Conservation (phyloP, 192 early-diverging fungal genomes). For the Linnemannia schmuckeri region DNA sequence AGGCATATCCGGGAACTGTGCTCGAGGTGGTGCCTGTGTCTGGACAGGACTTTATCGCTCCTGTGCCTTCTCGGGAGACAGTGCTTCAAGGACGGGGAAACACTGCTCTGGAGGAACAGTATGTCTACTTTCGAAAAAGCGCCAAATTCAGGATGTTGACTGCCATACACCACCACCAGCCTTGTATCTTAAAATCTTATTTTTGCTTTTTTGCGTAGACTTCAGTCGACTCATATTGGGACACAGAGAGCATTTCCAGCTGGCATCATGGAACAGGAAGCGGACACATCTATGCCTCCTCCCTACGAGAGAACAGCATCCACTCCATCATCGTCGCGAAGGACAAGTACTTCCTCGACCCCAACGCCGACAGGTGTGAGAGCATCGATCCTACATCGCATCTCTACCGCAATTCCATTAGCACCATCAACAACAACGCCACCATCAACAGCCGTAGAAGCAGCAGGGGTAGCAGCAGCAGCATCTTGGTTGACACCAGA, state of each 20-base stretch:
- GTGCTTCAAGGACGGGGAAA: neutral
- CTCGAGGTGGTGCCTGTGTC: neutral
- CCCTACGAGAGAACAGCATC: neutral
- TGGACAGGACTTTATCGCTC: neutral
- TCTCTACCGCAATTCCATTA: neutral
- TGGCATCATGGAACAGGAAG: neutral
- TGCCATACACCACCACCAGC: too few species aligned
- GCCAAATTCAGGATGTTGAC: too few species aligned
- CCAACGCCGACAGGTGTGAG: neutral
- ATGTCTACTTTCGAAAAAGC: neutral
- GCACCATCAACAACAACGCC: neutral
- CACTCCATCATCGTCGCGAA: neutral
- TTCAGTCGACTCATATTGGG: neutral
- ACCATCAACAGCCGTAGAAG: neutral
- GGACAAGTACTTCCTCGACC: neutral
- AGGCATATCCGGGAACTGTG: slow-evolving; percentile 2
- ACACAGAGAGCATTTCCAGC: neutral
- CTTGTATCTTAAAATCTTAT: neutral
- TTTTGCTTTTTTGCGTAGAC: neutral
- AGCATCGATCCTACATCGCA: neutral
- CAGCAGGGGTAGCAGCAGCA: neutral
- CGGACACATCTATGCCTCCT: neutral
- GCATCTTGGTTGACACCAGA: neutral
- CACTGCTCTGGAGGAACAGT: neutral
- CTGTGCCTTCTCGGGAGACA: neutral